Conservation (phyloP, 345 rosid species). For the Populus euphratica region DNA sequence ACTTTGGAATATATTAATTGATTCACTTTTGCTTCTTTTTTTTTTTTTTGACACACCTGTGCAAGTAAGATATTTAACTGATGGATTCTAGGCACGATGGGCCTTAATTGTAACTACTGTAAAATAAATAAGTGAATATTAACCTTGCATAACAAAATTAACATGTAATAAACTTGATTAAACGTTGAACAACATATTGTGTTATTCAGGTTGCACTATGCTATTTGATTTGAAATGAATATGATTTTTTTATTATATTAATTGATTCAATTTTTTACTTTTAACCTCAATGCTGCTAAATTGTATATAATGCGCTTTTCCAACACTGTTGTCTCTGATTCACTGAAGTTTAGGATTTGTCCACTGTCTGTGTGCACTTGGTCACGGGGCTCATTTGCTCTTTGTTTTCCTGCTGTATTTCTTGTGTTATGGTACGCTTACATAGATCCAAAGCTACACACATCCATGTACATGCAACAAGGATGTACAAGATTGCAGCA, state of each 20-base stretch:
- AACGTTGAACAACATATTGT: neutral
- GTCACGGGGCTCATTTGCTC: neutral
- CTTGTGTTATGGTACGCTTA: neutral
- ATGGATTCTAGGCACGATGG: neutral
- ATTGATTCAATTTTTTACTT: neutral
- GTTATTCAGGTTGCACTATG: neutral
- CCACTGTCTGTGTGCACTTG: neutral
- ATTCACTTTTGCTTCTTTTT: neutral
- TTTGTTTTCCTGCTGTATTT: neutral
- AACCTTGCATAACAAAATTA: neutral
- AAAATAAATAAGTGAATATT: neutral
- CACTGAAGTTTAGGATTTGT: neutral
- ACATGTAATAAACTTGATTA: neutral
- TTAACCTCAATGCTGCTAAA: neutral
- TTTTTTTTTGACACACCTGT: neutral
- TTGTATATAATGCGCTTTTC: neutral
- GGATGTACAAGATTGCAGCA: neutral
- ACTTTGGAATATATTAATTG: neutral
- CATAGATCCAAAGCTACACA: neutral
- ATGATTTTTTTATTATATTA: neutral
- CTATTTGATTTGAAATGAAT: neutral
- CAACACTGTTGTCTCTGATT: neutral
- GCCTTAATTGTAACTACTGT: neutral
- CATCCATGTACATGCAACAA: neutral
- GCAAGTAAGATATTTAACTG: neutral